Conservation (phyloP, 257 asterid species). For the Gentiana straminea region DNA sequence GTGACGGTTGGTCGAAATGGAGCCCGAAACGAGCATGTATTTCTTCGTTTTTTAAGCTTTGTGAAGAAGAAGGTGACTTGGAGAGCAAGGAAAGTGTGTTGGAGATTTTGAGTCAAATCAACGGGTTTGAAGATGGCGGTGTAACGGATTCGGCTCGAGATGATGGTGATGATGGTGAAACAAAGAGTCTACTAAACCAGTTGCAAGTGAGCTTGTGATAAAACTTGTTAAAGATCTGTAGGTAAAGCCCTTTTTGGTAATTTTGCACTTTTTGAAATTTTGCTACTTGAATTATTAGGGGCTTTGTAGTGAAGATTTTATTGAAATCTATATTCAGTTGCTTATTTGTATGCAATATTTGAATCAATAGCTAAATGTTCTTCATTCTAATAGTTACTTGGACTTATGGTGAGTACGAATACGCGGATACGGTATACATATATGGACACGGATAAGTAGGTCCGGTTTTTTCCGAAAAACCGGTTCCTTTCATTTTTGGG, state of each 20-base stretch:
- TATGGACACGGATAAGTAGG: not conserved
- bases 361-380: too few species aligned
- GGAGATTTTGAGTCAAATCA: constrained; percentile 42
- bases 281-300: not conserved
- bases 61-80: constrained; percentile 42
- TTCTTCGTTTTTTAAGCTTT: constrained; percentile 35
- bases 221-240: not conserved
- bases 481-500: too few species aligned
- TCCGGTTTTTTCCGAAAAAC: not conserved
- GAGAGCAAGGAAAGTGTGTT: constrained; percentile 38
- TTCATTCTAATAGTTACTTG: too few species aligned
- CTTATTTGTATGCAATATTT: not conserved
- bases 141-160: constrained; percentile 16
- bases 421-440: not conserved
- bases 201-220: constrained; percentile 52
- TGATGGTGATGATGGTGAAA: constrained; percentile 24
- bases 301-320: not conserved
- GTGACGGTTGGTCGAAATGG: constrained; percentile 60
- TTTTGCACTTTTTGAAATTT: not conserved
- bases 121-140: constrained; percentile 40
- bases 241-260: constrained; percentile 4
- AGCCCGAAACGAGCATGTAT: constrained; percentile 52
- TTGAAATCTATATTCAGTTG: not conserved
- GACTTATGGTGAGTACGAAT: too few species aligned
- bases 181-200: constrained; percentile 30